phyloP scores from a whole-genome alignment of 495 filamentous ascomycete species.

The Xylaria castorea region DNA sequence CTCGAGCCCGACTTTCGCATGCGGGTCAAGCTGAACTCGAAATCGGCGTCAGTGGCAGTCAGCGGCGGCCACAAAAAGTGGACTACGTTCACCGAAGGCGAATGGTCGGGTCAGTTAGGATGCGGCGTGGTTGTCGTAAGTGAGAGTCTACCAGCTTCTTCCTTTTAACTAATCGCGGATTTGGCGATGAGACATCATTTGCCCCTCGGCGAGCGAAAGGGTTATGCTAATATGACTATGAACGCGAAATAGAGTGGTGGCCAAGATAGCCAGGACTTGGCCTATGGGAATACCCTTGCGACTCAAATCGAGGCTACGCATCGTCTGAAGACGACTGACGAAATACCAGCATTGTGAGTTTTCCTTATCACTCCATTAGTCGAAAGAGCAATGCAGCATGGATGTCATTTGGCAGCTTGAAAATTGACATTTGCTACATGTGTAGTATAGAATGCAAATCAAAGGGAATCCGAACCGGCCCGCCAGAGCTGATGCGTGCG shows the following conservation, averaged over 20 bases:
- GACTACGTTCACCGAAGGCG: constrained; percentile 63
- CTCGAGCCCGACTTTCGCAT: constrained; percentile 67
- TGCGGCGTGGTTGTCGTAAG: constrained; percentile 65
- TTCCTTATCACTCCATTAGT: not conserved
- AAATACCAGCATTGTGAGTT: constrained; percentile 60
- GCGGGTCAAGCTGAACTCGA: constrained; percentile 65
- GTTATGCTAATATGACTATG: not conserved
- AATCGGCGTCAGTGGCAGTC: constrained; percentile 52
- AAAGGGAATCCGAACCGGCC: constrained; percentile 63
- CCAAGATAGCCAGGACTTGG: constrained; percentile 51
- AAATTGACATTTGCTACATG: constrained; percentile 10
- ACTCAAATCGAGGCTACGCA: constrained; percentile 62
- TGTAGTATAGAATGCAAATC: constrained; percentile 61
- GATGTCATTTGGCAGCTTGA: not conserved
- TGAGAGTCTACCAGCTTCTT: not conserved
- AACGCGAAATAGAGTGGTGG: constrained; percentile 55
- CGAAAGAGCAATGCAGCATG: no score
- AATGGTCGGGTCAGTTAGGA: constrained; percentile 67
- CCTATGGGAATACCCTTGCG: constrained; percentile 58
- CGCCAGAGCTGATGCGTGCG: constrained; percentile 64
- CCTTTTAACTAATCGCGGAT: not conserved
- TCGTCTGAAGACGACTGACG: constrained; percentile 63
- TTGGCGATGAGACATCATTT: not conserved
- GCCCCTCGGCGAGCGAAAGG: not conserved
- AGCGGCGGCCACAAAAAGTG: constrained; percentile 63